Conservation (phyloP, 2,329 filamentous ascomycete species). For the Elsinoe ampelina region DNA sequence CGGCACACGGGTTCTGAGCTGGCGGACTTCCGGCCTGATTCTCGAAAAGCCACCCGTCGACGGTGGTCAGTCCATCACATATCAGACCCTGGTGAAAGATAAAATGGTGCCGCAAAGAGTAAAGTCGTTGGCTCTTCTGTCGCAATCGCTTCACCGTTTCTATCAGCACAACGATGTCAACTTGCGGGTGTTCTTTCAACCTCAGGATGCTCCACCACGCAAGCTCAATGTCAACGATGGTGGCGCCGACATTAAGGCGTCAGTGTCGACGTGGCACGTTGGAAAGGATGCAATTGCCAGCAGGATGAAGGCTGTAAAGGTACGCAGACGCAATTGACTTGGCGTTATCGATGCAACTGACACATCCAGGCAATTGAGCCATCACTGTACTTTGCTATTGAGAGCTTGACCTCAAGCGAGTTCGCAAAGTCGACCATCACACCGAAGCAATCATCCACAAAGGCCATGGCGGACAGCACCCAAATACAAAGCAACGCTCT, state of each 20-base stretch:
- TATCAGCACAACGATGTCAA: conserved; percentile 71
- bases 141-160: conserved; percentile 71
- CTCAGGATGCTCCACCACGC: conserved; percentile 47
- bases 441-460: conserved; percentile 25
- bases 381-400: conserved; percentile 40
- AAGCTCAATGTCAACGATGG: conserved; percentile 23
- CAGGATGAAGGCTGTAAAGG: conserved; percentile 14
- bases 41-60: conserved; percentile 77
- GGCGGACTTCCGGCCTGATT: conserved; percentile 71
- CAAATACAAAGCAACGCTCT: conserved; percentile 67
- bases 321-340: conserved; percentile 18
- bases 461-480: conserved; percentile 52
- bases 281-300: conserved; percentile 30
- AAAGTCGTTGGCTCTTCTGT: conserved; percentile 66
- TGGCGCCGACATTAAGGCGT: conserved; percentile 40
- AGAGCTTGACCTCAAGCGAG: conserved; percentile 57
- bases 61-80: conserved; percentile 68
- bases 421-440: conserved; percentile 62
- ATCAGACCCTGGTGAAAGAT: conserved; percentile 66
- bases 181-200: conserved; percentile 77
- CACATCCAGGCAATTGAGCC: conserved; percentile 16
- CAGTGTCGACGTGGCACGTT: conserved; percentile 63
- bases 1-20: conserved; percentile 67
- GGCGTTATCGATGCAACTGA: neutral
- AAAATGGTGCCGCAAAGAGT: conserved; percentile 67